Evolutionary conservation across 257 asterid species (phyloP), one percentile per base, ranked within the genome.

Genomic region (Penstemon barbatus): DNA sequence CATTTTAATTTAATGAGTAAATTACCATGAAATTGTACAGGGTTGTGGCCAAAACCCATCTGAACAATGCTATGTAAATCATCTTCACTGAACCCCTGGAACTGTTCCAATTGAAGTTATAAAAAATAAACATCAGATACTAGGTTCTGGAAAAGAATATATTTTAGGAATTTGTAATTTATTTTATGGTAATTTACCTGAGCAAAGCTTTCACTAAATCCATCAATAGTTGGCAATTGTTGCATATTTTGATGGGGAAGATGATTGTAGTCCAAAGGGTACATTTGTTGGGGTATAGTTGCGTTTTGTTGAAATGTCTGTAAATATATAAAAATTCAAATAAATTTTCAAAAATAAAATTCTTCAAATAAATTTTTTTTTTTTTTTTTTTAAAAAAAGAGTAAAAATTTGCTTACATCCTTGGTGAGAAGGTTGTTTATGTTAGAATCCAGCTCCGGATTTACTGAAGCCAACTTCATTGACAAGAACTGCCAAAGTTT

Each of bases 1-100:
- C 33, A 25, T 25, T 25, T 25, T 25, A 25, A 25, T 25, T 2
- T 25, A 13, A 7, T 15, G 4, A 4, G 40, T 10, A n/a, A 25
- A 0, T 82, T 83, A 85, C 96, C 91, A 33, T 86, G 82, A 76
- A 85, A 85, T 72, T 72, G 50, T 10, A 58, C 70, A 9, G 82
- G 74, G 52, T 82, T 74, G 53, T 85, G 95, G 72, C 65, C 75
- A 52, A 81, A 84, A 7, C 96, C 96, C 98, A 89, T 91, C 68
- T 83, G 92, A 50, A 93, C 95, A 72, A 93, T 86, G 87, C 96
- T 90, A 65, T 88, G 96, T 53, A 93, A 69, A 46, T 93, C 97
- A 78, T 90, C 96, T 78, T 91, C 97, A 60, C 77, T 75, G 49
- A 90, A 82, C 19, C 80, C 63, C 5, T 89, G 85, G 59, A 88